Conservation (phyloP, 768 basidiomycete genomes). For the Calocybe gangraenosa region DNA sequence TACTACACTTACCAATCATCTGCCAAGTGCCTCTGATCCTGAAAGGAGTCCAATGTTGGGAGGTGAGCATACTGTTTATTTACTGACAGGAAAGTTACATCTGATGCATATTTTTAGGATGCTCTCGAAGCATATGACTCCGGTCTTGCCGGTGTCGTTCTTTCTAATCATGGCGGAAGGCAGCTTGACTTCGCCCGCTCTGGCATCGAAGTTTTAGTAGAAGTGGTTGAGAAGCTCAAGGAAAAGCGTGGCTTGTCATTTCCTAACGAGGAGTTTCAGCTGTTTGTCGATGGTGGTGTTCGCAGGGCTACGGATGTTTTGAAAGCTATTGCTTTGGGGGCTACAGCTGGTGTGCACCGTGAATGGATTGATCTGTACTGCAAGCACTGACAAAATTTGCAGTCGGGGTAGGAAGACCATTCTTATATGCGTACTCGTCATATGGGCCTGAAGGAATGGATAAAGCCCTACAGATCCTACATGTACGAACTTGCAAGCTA, state of each 20-base stretch:
- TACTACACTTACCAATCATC: slow-evolving; percentile 29
- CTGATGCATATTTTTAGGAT: slow-evolving; percentile 41
- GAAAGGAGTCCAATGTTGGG: slow-evolving; percentile 89
- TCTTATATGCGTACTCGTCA: slow-evolving; percentile 83
- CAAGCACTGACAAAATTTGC: slow-evolving; percentile 12
- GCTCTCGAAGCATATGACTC: slow-evolving; percentile 79
- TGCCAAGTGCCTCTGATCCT: slow-evolving; percentile 78
- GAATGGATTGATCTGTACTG: slow-evolving; percentile 43
- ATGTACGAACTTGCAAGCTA: slow-evolving; percentile 36
- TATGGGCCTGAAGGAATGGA: slow-evolving; percentile 90
- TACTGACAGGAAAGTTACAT: not conserved
- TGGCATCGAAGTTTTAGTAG: slow-evolving; percentile 85
- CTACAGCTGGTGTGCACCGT: slow-evolving; percentile 63
- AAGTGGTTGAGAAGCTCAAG: slow-evolving; percentile 73
- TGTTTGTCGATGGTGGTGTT: slow-evolving; percentile 95
- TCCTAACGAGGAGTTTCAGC: slow-evolving; percentile 76
- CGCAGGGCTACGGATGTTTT: slow-evolving; percentile 86
- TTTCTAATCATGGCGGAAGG: slow-evolving; percentile 85
- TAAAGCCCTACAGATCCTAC: slow-evolving; percentile 73
- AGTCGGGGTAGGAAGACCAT: slow-evolving; percentile 85
- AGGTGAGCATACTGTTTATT: slow-evolving; percentile 32
- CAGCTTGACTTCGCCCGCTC: slow-evolving; percentile 81
- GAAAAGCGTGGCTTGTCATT: slow-evolving; percentile 63
- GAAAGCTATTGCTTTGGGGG: slow-evolving; percentile 85
- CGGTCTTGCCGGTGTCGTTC: slow-evolving; percentile 70